Conservation (phyloP, 495 filamentous ascomycete species). For the Trichoderma virens region DNA sequence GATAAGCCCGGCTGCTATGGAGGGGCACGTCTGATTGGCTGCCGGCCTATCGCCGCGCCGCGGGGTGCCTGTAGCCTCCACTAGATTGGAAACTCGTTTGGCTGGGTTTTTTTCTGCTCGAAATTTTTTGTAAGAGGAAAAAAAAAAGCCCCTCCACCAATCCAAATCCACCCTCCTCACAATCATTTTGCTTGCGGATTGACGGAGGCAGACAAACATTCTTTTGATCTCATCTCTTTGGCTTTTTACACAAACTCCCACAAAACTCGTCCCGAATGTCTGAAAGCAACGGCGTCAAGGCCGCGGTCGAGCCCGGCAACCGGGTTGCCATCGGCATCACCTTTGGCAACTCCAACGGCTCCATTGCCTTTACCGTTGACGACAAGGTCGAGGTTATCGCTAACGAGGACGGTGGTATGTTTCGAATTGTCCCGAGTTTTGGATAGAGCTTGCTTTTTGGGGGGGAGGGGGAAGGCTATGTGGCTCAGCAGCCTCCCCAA, state of each 20-base stretch:
- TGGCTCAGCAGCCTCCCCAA: not conserved
- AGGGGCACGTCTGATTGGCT: not conserved
- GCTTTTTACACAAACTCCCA: not conserved
- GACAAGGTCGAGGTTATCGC: slow-evolving; percentile 97
- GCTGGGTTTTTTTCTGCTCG: not conserved
- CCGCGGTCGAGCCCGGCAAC: slow-evolving; percentile 47
- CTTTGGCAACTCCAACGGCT: slow-evolving; percentile 97
- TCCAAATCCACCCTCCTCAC: not conserved
- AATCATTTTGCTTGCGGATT: not conserved
- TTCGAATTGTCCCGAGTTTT: not conserved
- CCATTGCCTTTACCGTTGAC: slow-evolving; percentile 85
- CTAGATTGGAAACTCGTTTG: not conserved
- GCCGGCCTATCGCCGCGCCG: not conserved
- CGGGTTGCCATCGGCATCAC: slow-evolving; percentile 86
- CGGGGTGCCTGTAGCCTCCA: not conserved
- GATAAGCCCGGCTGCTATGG: not conserved
- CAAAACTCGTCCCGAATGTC: slow-evolving; percentile 24
- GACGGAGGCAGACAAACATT: not conserved
- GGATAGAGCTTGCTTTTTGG: not conserved
- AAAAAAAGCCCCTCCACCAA: slow-evolving; percentile 8
- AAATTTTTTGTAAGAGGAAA: slow-evolving; percentile 4
- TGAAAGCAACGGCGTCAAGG: slow-evolving; percentile 23
- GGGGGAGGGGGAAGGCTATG: not conserved
- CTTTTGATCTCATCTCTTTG: not conserved
- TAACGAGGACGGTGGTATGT: slow-evolving; percentile 93